A percentile compares a stretch with the other conserved stretches of the same genome.
Evolutionary conservation across 2,329 filamentous ascomycete genomes (phyloP).

Genomic region (Botryosphaeria agaves): DNA sequence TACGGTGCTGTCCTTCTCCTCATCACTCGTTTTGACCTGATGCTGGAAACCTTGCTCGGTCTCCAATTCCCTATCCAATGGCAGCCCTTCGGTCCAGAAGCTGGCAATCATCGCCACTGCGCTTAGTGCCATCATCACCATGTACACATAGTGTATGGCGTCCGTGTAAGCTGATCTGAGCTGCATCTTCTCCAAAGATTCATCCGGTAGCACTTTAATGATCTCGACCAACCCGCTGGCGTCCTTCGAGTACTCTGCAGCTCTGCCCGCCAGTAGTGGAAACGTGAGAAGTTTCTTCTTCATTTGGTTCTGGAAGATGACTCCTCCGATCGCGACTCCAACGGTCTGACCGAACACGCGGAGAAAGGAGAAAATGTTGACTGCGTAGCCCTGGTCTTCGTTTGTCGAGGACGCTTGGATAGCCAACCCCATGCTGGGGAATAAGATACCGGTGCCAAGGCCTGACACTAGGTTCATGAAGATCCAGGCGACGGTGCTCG

Average conservation of each 20-base stretch:
- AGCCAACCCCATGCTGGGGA: constrained; percentile 44
- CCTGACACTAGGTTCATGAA: constrained; percentile 44
- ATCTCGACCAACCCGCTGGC: neutral
- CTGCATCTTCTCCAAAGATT: neutral
- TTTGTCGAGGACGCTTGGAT: constrained; percentile 43
- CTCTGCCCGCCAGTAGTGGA: neutral
- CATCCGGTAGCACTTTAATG: neutral
- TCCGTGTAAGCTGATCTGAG: neutral
- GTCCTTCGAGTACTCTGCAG: neutral
- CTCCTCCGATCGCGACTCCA: constrained; percentile 49
- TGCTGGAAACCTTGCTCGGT: neutral
- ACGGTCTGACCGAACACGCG: constrained; percentile 46
- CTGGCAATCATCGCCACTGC: neutral
- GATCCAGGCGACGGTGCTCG: constrained; percentile 37
- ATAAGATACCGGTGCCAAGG: constrained; percentile 45
- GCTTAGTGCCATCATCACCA: neutral
- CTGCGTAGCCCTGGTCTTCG: constrained; percentile 41
- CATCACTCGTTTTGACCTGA: neutral
- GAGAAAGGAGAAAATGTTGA: constrained; percentile 50
- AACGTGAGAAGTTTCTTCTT: neutral
- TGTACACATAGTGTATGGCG: neutral
- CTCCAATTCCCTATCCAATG: neutral
- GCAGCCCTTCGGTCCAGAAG: neutral
- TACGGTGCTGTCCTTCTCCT: neutral
- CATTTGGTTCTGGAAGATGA: constrained; percentile 39